phyloP scores from a whole-genome alignment of 768 basidiomycete genomes.

The Chiua virens region DNA sequence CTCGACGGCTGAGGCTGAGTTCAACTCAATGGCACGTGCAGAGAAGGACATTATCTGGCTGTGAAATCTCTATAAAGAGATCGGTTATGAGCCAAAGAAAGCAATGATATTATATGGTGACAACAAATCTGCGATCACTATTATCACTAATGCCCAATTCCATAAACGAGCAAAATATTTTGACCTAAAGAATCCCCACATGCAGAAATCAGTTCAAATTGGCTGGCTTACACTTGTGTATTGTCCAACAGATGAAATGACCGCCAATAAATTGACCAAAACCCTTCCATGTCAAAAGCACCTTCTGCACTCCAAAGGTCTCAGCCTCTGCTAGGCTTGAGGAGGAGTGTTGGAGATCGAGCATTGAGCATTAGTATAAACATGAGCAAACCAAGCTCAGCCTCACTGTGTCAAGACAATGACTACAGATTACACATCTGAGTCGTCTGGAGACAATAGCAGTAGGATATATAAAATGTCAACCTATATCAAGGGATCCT shows the following conservation, averaged over 20 bases:
- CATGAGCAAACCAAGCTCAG: no score
- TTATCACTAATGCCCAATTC: constrained; percentile 10
- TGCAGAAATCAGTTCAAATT: background rate
- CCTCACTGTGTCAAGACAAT: no score
- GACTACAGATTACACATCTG: no score
- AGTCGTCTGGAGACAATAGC: no score
- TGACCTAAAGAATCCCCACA: constrained; percentile 24
- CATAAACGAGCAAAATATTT: constrained; percentile 26
- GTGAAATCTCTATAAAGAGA: constrained; percentile 34
- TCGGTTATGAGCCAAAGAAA: constrained; percentile 19
- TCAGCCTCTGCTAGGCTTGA: constrained; percentile 8
- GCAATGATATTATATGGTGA: constrained; percentile 16
- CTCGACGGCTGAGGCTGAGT: constrained; percentile 1
- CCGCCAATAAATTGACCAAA: constrained; percentile 20
- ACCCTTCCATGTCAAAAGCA: constrained; percentile 1
- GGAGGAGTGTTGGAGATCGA: constrained; percentile 18
- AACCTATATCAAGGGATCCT: no score
- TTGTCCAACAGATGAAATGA: constrained; percentile 22
- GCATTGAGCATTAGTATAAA: no score
- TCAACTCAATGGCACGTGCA: constrained; percentile 2
- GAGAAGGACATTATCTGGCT: constrained; percentile 11
- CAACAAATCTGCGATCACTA: constrained; percentile 30
- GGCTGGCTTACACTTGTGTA: background rate
- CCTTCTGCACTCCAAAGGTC: constrained; percentile 4
- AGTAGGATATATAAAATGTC: no score